Base-by-base conservation (phyloP, 2,329 filamentous ascomycete species). In the Phyllosticta citribraziliensis region DNA sequence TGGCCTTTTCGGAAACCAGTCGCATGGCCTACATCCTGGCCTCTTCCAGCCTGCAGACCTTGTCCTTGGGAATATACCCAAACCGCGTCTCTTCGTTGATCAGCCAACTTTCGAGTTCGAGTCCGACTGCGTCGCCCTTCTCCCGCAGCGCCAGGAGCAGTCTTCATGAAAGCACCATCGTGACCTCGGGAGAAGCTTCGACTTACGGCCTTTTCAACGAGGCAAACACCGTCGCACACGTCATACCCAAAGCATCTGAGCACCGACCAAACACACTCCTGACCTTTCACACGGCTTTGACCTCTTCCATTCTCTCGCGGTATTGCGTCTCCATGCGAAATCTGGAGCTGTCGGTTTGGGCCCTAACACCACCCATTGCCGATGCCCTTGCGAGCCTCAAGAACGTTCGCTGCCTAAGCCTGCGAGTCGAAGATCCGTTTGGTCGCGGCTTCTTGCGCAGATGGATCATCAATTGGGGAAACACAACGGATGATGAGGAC, bases 31-130 rank as follows among this genome's bases (percentile, higher is more conserved):
- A 70, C 47, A 51, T 52, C 4, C 65, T 75, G 12, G 70, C 72
- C 10, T 67, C 64, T 17, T 66, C 68, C 25, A 72, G 67, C 56
- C 64, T 74, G 4, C 68, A 70, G 56, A 85, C 77, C 91, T 91
- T 97, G 78, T 97, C 93, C 17, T 97, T 83, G 20, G 87, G 75
- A 60, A 91, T 84, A 82, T 91, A 97, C 14, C 90, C 87, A 0
- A 85, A 84, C 14, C 89, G 80, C 50, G 90, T 80, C 24, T 91
- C 74, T 85, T 90, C 91, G 60, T 89, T 80, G 69, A 94, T 80
- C 58, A 91, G 80, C 63, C 88, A 81, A 63, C 89, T 80, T 30
- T 57, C 60, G 33, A 62, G 55, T 55, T 55, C 60, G 24, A 62
- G 56, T 33, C 60, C 60, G 24, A 57, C 60, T 17, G 61, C 61